Evolutionary conservation across 306 rosid species (phyloP).

Genomic region (Casuarina glauca): DNA sequence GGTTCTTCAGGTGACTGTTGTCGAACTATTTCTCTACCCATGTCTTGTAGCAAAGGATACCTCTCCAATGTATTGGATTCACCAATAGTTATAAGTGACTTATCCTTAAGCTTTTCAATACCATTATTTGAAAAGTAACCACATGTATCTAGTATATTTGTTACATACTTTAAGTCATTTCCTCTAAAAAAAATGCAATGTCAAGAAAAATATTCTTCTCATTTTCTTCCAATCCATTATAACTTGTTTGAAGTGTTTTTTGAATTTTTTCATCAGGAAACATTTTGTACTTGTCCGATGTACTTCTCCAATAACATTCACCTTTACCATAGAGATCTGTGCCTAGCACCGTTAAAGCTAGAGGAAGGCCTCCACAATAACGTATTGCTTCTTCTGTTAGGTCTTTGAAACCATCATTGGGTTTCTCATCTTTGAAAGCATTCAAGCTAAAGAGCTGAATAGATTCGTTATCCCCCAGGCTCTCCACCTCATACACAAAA

Average conservation of each 20-base stretch:
- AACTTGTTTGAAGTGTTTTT: conserved; percentile 20
- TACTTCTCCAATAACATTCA: conserved; percentile 8
- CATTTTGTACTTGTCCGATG: not conserved
- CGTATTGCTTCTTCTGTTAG: not conserved
- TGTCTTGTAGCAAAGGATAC: conserved; percentile 43
- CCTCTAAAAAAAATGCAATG: conserved; percentile 29
- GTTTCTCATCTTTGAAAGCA: no score
- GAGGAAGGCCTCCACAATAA: conserved; percentile 37
- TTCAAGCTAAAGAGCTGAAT: no score
- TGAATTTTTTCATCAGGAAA: conserved; percentile 15
- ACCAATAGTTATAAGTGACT: conserved; percentile 24
- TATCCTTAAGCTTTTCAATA: conserved; percentile 20
- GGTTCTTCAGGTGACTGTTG: conserved; percentile 19
- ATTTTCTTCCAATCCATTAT: conserved; percentile 20
- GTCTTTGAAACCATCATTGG: no score
- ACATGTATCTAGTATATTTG: not conserved
- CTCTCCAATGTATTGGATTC: conserved; percentile 11
- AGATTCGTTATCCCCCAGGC: no score
- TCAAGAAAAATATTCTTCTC: conserved; percentile 32
- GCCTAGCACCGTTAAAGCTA: conserved; percentile 34
- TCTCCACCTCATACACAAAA: no score
- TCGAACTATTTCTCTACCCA: conserved; percentile 40
- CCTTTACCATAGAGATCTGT: conserved; percentile 27
- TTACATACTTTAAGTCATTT: not conserved
- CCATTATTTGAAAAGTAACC: conserved; percentile 2